Percentiles rank a stretch among this genome's conserved stretches.
Conservation (phyloP, 2,329 filamentous ascomycete species). For the Trichoderma breve region DNA sequence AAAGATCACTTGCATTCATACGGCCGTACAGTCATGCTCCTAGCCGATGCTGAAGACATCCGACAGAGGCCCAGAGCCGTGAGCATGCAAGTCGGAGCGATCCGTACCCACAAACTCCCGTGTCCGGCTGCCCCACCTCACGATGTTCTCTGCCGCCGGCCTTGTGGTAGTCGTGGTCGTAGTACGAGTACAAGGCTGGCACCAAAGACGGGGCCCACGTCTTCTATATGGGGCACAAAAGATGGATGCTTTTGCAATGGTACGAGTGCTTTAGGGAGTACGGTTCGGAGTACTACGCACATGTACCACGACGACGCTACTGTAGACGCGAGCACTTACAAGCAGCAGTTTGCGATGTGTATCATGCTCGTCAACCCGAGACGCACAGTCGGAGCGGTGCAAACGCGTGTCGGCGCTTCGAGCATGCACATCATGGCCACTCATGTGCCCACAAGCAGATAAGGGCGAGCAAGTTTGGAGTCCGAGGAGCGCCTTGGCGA, state of each 20-base stretch:
- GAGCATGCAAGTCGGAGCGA: constrained; percentile 21
- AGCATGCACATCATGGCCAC: background rate
- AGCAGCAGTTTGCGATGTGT: background rate
- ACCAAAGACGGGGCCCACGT: background rate
- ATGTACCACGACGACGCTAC: background rate
- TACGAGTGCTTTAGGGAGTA: background rate
- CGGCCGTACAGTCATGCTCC: background rate
- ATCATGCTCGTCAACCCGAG: background rate
- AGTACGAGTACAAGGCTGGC: background rate
- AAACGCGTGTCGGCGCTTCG: constrained; percentile 2
- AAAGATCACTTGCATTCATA: background rate
- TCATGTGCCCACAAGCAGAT: background rate
- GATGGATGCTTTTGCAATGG: background rate
- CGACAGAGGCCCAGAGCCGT: constrained; percentile 9
- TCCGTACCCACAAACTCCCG: constrained; percentile 21
- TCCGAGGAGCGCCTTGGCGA: constrained; percentile 8
- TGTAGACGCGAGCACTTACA: constrained; percentile 3
- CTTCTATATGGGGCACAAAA: background rate
- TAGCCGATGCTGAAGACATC: constrained; percentile 15
- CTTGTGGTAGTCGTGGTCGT: background rate
- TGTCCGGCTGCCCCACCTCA: constrained; percentile 19
- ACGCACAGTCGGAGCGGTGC: background rate
- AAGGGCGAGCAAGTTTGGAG: background rate
- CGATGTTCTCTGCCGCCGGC: constrained; percentile 12
- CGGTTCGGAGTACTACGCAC: background rate